Conservation (phyloP, 148 eudicot species). For the Amaranthus hypochondriacus region DNA sequence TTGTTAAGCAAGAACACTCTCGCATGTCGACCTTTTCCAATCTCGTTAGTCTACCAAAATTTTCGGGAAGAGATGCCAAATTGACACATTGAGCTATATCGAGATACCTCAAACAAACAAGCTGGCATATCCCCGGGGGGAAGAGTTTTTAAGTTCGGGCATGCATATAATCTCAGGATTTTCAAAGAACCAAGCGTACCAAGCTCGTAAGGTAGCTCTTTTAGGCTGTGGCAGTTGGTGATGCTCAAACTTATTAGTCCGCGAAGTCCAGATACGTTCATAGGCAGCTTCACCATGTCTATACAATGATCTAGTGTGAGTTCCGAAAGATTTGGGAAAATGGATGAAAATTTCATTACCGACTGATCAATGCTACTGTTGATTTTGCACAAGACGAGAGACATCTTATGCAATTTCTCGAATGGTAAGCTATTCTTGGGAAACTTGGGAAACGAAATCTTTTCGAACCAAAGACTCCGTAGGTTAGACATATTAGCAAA, state of each 20-base stretch:
- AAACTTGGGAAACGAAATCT: slow-evolving; percentile 49
- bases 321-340: slow-evolving; percentile 61
- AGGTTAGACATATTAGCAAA: slow-evolving; percentile 43
- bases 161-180: slow-evolving; percentile 62
- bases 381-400: slow-evolving; percentile 61
- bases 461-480: slow-evolving; percentile 79
- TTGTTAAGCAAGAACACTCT: slow-evolving; percentile 49
- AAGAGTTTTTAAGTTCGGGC: slow-evolving; percentile 51
- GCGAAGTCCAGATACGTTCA: slow-evolving; percentile 44
- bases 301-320: slow-evolving; percentile 80
- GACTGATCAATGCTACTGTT: slow-evolving; percentile 33
- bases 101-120: slow-evolving; percentile 49
- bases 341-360: slow-evolving; percentile 40
- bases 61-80: slow-evolving; percentile 49
- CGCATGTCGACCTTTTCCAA: slow-evolving; percentile 82
- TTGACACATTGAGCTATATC: slow-evolving; percentile 69
- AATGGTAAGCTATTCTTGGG: slow-evolving; percentile 43
- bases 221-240: slow-evolving; percentile 67
- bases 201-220: slow-evolving; percentile 51
- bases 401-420: slow-evolving; percentile 45
- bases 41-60: slow-evolving; percentile 38
- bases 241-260: slow-evolving; percentile 51
- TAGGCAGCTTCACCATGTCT: slow-evolving; percentile 46
- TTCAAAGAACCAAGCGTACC: slow-evolving; percentile 45
- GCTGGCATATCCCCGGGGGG: slow-evolving; percentile 49